A percentile compares a stretch with the other conserved stretches of the same genome.
phyloP scores from a whole-genome alignment of 2,329 filamentous ascomycete genomes.

The Pezicula neosporulosa region DNA sequence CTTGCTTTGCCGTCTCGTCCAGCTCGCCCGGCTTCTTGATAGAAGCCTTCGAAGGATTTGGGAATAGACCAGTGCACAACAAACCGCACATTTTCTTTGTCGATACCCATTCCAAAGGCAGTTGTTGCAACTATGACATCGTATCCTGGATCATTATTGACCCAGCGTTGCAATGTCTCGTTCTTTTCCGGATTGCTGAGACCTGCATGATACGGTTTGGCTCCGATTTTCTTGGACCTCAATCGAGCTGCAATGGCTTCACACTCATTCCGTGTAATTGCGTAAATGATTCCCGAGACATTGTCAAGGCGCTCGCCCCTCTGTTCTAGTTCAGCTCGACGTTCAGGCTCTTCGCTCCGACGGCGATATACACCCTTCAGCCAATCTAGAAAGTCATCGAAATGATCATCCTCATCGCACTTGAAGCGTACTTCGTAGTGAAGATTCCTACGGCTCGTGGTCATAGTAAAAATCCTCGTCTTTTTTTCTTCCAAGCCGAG shows the following conservation, averaged over 20 bases:
- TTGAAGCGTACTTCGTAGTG: constrained; percentile 90
- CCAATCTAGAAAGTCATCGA: constrained; percentile 74
- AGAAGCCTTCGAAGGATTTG: constrained; percentile 93
- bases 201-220: constrained; percentile 70
- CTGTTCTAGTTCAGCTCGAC: constrained; percentile 54
- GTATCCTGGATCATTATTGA: constrained; percentile 70
- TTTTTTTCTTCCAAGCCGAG: constrained; percentile 63
- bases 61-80: constrained; percentile 93
- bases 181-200: constrained; percentile 66
- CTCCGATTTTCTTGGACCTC: constrained; percentile 66
- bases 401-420: constrained; percentile 68
- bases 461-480: constrained; percentile 75
- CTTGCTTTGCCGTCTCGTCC: constrained; percentile 86
- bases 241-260: constrained; percentile 66
- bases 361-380: constrained; percentile 69
- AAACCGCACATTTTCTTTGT: constrained; percentile 92
- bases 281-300: constrained; percentile 78
- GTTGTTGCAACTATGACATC: constrained; percentile 94
- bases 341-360: constrained; percentile 52
- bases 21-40: constrained; percentile 90
- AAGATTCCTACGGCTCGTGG: constrained; percentile 78
- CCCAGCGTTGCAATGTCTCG: constrained; percentile 68
- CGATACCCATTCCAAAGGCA: constrained; percentile 96
- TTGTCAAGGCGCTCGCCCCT: constrained; percentile 54
- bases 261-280: constrained; percentile 70